Conservation (phyloP, 108 stramenopile species). For the Cyclostephanos tholiformis region DNA sequence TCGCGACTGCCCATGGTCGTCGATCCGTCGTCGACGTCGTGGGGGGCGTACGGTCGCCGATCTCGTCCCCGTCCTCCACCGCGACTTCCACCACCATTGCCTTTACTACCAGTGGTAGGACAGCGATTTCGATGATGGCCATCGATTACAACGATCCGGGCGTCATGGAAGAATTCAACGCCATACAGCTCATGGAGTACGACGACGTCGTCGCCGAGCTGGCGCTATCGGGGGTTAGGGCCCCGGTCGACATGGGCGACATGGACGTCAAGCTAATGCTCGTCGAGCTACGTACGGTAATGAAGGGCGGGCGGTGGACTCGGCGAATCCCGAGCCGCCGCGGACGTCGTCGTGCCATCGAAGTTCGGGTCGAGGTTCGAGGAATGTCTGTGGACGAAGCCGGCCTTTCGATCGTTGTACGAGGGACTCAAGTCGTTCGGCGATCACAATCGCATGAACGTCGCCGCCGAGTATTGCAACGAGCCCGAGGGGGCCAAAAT, state of each 20-base stretch:
- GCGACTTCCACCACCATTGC: slow-evolving; percentile 3
- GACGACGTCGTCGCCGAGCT: slow-evolving; percentile 85
- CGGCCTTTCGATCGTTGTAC: slow-evolving; percentile 74
- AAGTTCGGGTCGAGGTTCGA: slow-evolving; percentile 79
- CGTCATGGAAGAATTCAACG: slow-evolving; percentile 80
- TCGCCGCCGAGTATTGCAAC: slow-evolving; percentile 76
- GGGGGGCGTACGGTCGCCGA: background rate
- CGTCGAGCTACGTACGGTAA: slow-evolving; percentile 75
- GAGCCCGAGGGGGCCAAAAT: slow-evolving; percentile 59
- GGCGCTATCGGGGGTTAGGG: slow-evolving; percentile 64
- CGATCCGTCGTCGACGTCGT: background rate
- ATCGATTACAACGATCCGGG: slow-evolving; percentile 89
- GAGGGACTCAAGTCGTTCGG: slow-evolving; percentile 54
- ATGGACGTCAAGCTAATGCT: slow-evolving; percentile 87
- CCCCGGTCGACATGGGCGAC: slow-evolving; percentile 75
- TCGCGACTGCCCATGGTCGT: no score
- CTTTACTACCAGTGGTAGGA: no score
- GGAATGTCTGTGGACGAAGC: slow-evolving; percentile 84
- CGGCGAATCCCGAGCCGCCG: slow-evolving; percentile 16
- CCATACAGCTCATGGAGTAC: slow-evolving; percentile 73
- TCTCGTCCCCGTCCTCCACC: background rate
- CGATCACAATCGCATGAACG: slow-evolving; percentile 87
- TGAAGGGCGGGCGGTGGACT: slow-evolving; percentile 40
- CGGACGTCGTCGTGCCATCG: slow-evolving; percentile 37
- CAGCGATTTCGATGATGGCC: slow-evolving; percentile 75